Evolutionary conservation across 2,329 filamentous ascomycete genomes (phyloP).

Genomic region (Aspergillus sp.): DNA sequence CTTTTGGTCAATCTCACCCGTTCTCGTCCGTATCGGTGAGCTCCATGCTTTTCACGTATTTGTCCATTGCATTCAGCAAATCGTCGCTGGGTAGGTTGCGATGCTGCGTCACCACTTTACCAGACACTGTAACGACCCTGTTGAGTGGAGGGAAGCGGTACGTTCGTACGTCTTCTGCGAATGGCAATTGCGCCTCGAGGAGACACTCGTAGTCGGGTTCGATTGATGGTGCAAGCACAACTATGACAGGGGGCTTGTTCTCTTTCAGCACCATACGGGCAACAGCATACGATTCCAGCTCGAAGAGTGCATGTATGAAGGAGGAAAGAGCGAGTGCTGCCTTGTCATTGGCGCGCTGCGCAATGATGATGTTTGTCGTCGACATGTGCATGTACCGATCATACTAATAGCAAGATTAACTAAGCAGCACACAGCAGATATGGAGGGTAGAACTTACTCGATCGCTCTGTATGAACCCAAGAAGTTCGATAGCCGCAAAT

Average conservation of each 20-base stretch:
- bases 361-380: conserved; percentile 73
- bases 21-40: conserved; percentile 73
- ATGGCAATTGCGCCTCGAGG: conserved; percentile 86
- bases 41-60: conserved; percentile 93
- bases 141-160: conserved; percentile 92
- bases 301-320: conserved; percentile 81
- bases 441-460: conserved; percentile 54
- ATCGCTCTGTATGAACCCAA: conserved; percentile 78
- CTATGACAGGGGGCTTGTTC: conserved; percentile 71
- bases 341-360: conserved; percentile 75
- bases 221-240: conserved; percentile 78
- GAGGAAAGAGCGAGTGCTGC: conserved; percentile 84
- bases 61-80: conserved; percentile 78
- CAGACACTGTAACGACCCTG: conserved; percentile 81
- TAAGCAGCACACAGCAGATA: conserved; percentile 7
- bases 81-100: conserved; percentile 76
- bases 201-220: conserved; percentile 80
- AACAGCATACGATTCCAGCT: conserved; percentile 81
- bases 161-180: conserved; percentile 85
- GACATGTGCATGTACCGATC: conserved; percentile 85
- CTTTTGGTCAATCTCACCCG: conserved; percentile 53
- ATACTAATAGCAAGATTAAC: conserved; percentile 54
- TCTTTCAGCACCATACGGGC: conserved; percentile 85
- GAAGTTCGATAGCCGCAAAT: conserved; percentile 70
- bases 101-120: conserved; percentile 76